These are phyloP conservation scores for Podaxis carcinomalis DNA, from an alignment of 768 basidiomycete genomes.

Conservation along the genomic window DNA sequence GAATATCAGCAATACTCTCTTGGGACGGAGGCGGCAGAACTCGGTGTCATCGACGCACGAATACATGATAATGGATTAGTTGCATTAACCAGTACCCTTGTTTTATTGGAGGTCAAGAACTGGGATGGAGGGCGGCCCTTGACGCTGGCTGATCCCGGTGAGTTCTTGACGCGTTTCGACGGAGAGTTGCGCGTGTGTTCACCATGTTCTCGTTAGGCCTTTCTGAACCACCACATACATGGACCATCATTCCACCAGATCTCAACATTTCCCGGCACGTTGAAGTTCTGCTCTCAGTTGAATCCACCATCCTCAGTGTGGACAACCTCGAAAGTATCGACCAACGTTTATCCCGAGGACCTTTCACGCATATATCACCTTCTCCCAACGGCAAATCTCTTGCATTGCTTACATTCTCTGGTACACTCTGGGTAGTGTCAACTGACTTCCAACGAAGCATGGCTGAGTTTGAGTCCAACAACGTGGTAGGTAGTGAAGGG, in stretches of 20 bases:
- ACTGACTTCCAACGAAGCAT: slow-evolving; percentile 86
- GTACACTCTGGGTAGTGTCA: slow-evolving; percentile 90
- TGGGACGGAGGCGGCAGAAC: slow-evolving; percentile 75
- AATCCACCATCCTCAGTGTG: slow-evolving; percentile 74
- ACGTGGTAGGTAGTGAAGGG: slow-evolving; percentile 50
- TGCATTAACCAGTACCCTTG: slow-evolving; percentile 71
- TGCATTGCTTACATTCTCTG: slow-evolving; percentile 71
- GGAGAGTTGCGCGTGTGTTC: slow-evolving; percentile 10
- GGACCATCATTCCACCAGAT: slow-evolving; percentile 90
- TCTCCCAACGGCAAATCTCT: slow-evolving; percentile 95
- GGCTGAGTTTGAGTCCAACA: slow-evolving; percentile 78
- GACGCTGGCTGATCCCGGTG: slow-evolving; percentile 71
- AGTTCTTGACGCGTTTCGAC: slow-evolving; percentile 20
- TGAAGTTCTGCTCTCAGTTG: slow-evolving; percentile 82
- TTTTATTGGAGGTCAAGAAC: slow-evolving; percentile 81
- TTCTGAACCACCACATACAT: slow-evolving; percentile 75
- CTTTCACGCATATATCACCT: slow-evolving; percentile 81
- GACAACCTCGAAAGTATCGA: slow-evolving; percentile 89
- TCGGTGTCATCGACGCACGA: slow-evolving; percentile 80
- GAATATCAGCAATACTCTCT: slow-evolving; percentile 85
- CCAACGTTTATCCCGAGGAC: slow-evolving; percentile 83
- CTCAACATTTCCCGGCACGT: slow-evolving; percentile 85
- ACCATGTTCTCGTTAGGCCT: slow-evolving; percentile 36
- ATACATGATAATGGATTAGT: slow-evolving; percentile 88
- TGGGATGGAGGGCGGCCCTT: slow-evolving; percentile 81